These are phyloP conservation scores for Jacaranda copaia DNA, from an alignment of 257 asterid genomes.

Conservation along the genomic window DNA sequence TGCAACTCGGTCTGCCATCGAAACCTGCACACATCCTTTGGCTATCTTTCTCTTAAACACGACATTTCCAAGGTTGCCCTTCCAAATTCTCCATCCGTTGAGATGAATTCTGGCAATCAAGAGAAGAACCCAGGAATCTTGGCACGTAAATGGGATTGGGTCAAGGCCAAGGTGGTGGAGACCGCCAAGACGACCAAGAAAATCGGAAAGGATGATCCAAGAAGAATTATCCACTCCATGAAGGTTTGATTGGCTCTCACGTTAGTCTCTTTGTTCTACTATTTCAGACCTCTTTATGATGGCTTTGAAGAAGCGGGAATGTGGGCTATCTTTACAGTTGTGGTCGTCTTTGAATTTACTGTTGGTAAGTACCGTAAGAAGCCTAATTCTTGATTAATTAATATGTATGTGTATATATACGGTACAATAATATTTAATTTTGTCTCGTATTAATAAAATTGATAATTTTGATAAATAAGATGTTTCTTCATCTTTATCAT, in stretches of 20 bases:
- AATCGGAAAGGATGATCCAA: conserved; percentile 44
- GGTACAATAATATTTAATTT: too few species aligned
- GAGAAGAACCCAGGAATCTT: not conserved
- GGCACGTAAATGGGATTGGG: not conserved
- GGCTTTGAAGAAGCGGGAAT: conserved; percentile 55
- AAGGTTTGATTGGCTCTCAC: conserved; percentile 54
- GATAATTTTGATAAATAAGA: too few species aligned
- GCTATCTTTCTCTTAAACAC: not conserved
- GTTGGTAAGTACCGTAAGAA: too few species aligned
- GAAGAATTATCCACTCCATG: conserved; percentile 34
- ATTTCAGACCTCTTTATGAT: conserved; percentile 48
- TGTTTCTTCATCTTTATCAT: too few species aligned
- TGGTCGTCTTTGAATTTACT: conserved; percentile 3
- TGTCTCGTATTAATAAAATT: too few species aligned
- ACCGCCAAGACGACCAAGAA: conserved; percentile 19
- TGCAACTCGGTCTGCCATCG: not conserved
- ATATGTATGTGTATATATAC: too few species aligned
- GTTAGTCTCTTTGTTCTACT: conserved; percentile 49
- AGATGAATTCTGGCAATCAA: conserved; percentile 24
- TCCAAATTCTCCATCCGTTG: conserved; percentile 15
- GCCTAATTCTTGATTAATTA: too few species aligned
- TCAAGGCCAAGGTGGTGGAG: conserved; percentile 19
- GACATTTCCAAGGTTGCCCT: not conserved
- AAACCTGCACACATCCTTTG: conserved; percentile 2
- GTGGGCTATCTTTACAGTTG: conserved; percentile 60